Evolutionary conservation across 352 stramenopile species (phyloP).

Genomic region (Pseudoperonospora humuli): DNA sequence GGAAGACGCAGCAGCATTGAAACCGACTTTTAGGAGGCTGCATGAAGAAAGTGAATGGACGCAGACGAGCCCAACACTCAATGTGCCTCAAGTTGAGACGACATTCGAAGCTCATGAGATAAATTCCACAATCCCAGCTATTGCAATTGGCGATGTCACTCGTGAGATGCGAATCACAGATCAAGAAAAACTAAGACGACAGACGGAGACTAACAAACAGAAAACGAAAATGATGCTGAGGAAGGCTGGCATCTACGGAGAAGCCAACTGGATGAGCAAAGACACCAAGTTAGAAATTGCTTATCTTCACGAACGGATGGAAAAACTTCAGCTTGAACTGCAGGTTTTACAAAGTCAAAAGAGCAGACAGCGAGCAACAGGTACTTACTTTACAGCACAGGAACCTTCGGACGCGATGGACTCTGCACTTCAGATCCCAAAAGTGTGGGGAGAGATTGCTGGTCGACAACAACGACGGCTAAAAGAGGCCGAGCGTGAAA

Average conservation of each 20-base stretch:
- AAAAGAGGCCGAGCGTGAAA: constrained; percentile 31
- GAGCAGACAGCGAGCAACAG: constrained; percentile 8
- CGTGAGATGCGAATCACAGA: background rate
- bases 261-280: constrained; percentile 24
- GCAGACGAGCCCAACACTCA: constrained; percentile 3
- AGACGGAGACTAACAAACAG: constrained; percentile 16
- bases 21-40: constrained; percentile 4
- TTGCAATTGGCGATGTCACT: background rate
- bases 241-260: constrained; percentile 26
- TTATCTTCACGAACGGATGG: constrained; percentile 58
- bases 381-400: background rate
- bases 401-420: constrained; percentile 3
- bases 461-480: constrained; percentile 27
- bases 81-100: constrained; percentile 7
- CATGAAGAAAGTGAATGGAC: constrained; percentile 9
- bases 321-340: constrained; percentile 55
- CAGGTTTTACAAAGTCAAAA: constrained; percentile 28
- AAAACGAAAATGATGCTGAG: constrained; percentile 39
- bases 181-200: constrained; percentile 12
- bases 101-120: constrained; percentile 5
- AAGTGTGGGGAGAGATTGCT: constrained; percentile 25
- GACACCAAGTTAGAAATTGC: constrained; percentile 48
- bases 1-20: constrained; percentile 11
- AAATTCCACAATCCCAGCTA: background rate
- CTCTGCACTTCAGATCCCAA: constrained; percentile 9